Base-by-base conservation (phyloP, 345 rosid genomes). In the Aquilaria yunnanensis region DNA sequence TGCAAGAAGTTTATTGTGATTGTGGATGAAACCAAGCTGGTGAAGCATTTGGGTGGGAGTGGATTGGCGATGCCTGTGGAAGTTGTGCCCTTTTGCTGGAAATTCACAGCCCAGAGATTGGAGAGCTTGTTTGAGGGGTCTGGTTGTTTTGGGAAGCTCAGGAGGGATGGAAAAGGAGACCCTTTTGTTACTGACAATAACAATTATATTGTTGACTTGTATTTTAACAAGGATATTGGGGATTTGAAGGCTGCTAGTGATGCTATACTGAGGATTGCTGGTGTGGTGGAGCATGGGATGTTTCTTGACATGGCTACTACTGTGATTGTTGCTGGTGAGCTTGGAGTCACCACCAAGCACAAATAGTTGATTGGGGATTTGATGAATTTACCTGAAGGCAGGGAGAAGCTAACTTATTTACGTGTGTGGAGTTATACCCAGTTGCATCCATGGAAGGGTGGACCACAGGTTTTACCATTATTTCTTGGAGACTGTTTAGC, bases 281-380 rank as follows among this genome's bases (percentile, higher is more conserved):
- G 98, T 2, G 96, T 88, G 14, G 94, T 90, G 56, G 97, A 93
- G 74, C 97, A 93, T 65, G 97, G 97, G 0, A 86, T 93, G 98
- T 93, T 93, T 74, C 78, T 93, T 34, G 96, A 73, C 61, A 93
- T 93, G 98, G 98, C 95, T 29, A 84, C 96, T 14, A 85, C 96
- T 43, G 87, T 93, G 66, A 88, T 93, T 65, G 82, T 90, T 69
- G 97, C 99, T 6, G 92, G 99, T 63, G 89, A 85, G 78, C 78
- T 77, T 59, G 97, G 97, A 37, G 75, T 90, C 30, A 74, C 78
- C 54, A 71, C 90, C 67, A 86, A 79, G 81, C 63, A 82, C 31
- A 90, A 81, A 68, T 63, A 72, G 46, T 14, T 14, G 52, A 11
- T 11, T n/a, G 10, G 31, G 34, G 29, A 41, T 31, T n/a, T 11